Base-by-base conservation (phyloP, 352 stramenopile species). In the Pythium oligandrum region DNA sequence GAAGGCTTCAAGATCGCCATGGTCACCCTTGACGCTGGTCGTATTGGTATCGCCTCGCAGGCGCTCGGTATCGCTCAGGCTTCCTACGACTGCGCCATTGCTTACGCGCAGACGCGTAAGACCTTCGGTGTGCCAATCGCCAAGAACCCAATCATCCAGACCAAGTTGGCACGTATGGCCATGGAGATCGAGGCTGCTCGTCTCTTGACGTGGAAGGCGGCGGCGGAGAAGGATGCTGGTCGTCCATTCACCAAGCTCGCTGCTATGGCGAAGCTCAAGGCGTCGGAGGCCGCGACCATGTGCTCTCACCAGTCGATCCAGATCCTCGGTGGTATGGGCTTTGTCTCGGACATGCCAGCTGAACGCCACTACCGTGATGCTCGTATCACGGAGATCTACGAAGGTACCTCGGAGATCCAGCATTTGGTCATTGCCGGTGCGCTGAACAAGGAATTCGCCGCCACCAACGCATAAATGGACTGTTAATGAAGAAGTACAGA, bases 341-440 rank as follows among this genome's bases (percentile, higher is more conserved):
- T 97, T 67, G 96, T 99, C 31, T 94, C 78, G 12, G 96, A 99
- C 48, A 98, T 99, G 95, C 96, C 96, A 10, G 96, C 95, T 0
- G 96, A 99, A 59, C 85, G 96, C 56, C 87, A 98, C 75, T 99
- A 99, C 78, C 83, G 96, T 46, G 95, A 99, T 70, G 96, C 96
- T 42, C 78, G 96, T 42, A 99, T 99, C 73, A 98, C 96, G 11
- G 86, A 96, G 68, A 98, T 99, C 65, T 98, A 99, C 63, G 96
- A 99, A 69, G 95, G 95, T 61, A 99, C 96, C 7, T 97, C 85
- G 48, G 96, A 99, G 72, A 97, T 99, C 59, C 95, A 98, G 78
- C 93, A 98, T 68, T 70, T 98, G 42, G 94, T 98, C 7, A 98
- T 99, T 68, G 94, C 87, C 4, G 80, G 82, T 10, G 85, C 94